These are phyloP conservation scores for Infundibulicybe gibba DNA, from an alignment of 768 basidiomycete genomes.

Conservation along the genomic window DNA sequence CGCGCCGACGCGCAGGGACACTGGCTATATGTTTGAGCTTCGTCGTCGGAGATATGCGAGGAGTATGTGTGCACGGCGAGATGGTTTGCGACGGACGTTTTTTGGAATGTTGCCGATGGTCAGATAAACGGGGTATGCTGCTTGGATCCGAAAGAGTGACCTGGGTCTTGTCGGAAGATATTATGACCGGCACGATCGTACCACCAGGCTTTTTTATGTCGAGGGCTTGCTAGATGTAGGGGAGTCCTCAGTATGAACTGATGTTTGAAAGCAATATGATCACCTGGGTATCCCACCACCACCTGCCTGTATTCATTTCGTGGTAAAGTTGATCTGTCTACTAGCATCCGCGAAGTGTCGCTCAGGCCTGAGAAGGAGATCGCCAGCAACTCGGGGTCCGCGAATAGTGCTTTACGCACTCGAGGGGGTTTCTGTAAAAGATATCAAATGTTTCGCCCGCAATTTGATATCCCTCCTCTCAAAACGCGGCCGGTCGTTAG, in stretches of 20 bases:
- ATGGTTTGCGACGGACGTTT: conserved; percentile 23
- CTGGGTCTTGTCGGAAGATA: conserved; percentile 38
- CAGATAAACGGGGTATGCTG: conserved; percentile 39
- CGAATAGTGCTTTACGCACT: conserved; percentile 26
- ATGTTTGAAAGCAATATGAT: conserved; percentile 2
- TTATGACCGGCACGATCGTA: conserved; percentile 30
- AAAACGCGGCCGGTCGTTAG: conserved; percentile 17
- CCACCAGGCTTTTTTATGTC: conserved; percentile 15
- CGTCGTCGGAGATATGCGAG: conserved; percentile 35
- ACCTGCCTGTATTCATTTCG: conserved; percentile 34
- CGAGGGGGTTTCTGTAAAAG: conserved; percentile 22
- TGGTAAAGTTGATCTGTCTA: conserved; percentile 23
- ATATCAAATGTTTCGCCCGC: conserved; percentile 21
- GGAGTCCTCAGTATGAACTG: neutral
- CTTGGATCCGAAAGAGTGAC: conserved; percentile 31
- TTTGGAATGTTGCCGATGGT: conserved; percentile 37
- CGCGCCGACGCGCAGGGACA: conserved; percentile 18
- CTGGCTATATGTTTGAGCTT: conserved; percentile 26
- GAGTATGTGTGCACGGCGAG: conserved; percentile 25
- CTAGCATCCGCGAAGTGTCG: conserved; percentile 21
- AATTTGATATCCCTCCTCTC: conserved; percentile 15
- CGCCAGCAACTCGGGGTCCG: conserved; percentile 22
- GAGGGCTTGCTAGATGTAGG: conserved; percentile 7
- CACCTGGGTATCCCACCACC: conserved; percentile 45
- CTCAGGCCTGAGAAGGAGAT: conserved; percentile 25